Conservation (phyloP, 192 early-diverging fungal genomes). For the Obelidium mucronatum region DNA sequence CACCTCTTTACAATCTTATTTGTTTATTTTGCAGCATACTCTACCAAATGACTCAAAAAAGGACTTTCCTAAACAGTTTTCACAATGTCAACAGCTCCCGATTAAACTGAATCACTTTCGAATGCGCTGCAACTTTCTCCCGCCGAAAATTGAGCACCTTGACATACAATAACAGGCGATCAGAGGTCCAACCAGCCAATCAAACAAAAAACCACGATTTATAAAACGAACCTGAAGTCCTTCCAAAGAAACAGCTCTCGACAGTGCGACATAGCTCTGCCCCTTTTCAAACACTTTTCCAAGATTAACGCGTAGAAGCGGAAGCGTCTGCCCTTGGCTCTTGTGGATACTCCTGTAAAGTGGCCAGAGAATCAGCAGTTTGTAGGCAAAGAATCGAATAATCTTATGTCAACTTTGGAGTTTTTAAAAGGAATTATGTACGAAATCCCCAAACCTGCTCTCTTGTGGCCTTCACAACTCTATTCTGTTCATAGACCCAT, state of each 20-base stretch:
- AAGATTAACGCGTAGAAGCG: slow-evolving; percentile 52
- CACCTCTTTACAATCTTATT: no score
- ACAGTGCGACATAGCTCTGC: slow-evolving; percentile 62
- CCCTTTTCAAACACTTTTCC: slow-evolving; percentile 56
- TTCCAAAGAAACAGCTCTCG: slow-evolving; percentile 49
- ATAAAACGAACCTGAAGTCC: slow-evolving; percentile 41
- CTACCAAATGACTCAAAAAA: no score
- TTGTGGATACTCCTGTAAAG: slow-evolving; percentile 59
- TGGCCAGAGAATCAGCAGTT: slow-evolving; percentile 43
- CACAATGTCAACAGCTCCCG: slow-evolving; percentile 21
- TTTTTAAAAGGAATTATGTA: neutral
- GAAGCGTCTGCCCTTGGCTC: slow-evolving; percentile 59
- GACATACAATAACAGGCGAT: neutral
- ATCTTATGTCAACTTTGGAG: neutral
- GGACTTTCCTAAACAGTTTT: no score
- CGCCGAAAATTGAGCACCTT: slow-evolving; percentile 30
- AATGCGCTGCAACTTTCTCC: slow-evolving; percentile 36
- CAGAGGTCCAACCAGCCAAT: neutral
- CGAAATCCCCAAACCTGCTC: slow-evolving; percentile 13
- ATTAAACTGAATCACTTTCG: slow-evolving; percentile 25
- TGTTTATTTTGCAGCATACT: no score
- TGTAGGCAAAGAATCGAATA: slow-evolving; percentile 13
- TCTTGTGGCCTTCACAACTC: neutral
- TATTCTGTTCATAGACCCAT: neutral
- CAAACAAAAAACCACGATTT: neutral